Evolutionary conservation across 441 rosid species (phyloP).

Genomic region (Hura crepitans): DNA sequence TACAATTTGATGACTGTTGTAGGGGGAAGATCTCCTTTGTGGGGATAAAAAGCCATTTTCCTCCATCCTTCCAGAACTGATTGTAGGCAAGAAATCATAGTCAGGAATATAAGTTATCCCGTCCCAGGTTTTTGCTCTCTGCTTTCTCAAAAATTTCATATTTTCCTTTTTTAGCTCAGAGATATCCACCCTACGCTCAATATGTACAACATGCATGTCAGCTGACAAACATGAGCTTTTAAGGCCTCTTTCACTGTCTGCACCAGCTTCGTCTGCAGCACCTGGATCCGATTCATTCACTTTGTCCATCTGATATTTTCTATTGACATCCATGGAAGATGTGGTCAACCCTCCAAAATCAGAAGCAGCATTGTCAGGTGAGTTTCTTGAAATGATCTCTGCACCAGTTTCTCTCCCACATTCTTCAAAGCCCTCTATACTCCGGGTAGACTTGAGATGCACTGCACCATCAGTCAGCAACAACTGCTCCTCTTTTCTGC

Average conservation of each 20-base stretch:
- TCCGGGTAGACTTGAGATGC: conserved; percentile 10
- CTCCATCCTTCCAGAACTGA: conserved; percentile 26
- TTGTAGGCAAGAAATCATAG: conserved; percentile 35
- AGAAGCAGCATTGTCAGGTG: conserved; percentile 17
- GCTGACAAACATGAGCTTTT: conserved; percentile 31
- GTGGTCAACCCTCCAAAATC: conserved; percentile 12
- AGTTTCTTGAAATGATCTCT: conserved; percentile 22
- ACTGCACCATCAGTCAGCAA: conserved; percentile 16
- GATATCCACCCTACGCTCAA: conserved; percentile 22
- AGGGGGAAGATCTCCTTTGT: conserved; percentile 37
- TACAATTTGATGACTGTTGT: conserved; percentile 30
- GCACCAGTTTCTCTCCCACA: conserved; percentile 24
- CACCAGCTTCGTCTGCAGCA: conserved; percentile 25
- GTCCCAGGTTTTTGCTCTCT: conserved; percentile 30
- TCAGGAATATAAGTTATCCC: conserved; percentile 38
- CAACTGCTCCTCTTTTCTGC: conserved; percentile 33
- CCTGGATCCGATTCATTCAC: conserved; percentile 18
- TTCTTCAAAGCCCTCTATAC: conserved; percentile 17
- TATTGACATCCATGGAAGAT: conserved; percentile 24
- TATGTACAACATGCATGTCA: conserved; percentile 27
- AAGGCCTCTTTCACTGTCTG: conserved; percentile 26
- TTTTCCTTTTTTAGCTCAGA: conserved; percentile 33
- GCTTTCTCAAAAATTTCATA: conserved; percentile 34
- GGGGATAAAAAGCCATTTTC: conserved; percentile 24
- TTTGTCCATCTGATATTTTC: conserved; percentile 20